These are phyloP conservation scores for Helotiales sp. DNA, from an alignment of 2,329 filamentous ascomycete genomes.

Conservation along the genomic window DNA sequence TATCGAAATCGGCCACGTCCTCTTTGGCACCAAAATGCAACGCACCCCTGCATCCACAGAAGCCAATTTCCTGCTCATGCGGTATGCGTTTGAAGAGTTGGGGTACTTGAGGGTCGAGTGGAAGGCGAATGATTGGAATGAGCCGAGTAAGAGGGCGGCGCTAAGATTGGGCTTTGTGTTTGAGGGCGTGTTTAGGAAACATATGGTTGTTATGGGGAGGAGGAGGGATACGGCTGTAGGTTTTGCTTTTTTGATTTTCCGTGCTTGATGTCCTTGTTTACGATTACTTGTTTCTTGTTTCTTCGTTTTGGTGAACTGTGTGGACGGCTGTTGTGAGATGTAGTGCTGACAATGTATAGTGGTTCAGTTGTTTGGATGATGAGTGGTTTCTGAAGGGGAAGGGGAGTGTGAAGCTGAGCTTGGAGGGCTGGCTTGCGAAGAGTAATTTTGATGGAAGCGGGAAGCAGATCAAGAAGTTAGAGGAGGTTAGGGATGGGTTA, in stretches of 20 bases:
- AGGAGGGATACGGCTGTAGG: constrained; percentile 57
- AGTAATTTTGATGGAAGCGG: constrained; percentile 51
- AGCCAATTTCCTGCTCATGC: constrained; percentile 59
- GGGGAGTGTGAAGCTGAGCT: constrained; percentile 57
- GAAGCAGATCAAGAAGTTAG: constrained; percentile 54
- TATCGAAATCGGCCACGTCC: constrained; percentile 62
- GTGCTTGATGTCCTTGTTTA: too few species aligned
- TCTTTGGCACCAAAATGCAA: constrained; percentile 56
- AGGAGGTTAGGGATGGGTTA: constrained; percentile 33
- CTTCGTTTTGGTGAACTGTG: not conserved
- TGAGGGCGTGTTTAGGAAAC: constrained; percentile 66
- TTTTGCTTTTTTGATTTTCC: not conserved
- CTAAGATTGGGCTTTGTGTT: constrained; percentile 60
- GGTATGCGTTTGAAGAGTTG: constrained; percentile 57
- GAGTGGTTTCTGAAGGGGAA: constrained; percentile 64
- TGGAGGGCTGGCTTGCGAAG: constrained; percentile 50
- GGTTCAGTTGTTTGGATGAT: constrained; percentile 61
- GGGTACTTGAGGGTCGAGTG: constrained; percentile 65
- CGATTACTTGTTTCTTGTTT: not conserved
- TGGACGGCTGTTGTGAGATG: not conserved
- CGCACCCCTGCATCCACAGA: constrained; percentile 62
- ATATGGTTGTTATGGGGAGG: constrained; percentile 62
- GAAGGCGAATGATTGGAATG: constrained; percentile 66
- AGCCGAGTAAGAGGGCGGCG: constrained; percentile 58
- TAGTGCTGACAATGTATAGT: constrained; percentile 39